These are phyloP conservation scores for Tothia fuscella DNA, from an alignment of 2,329 filamentous ascomycete species.

Conservation along the genomic window DNA sequence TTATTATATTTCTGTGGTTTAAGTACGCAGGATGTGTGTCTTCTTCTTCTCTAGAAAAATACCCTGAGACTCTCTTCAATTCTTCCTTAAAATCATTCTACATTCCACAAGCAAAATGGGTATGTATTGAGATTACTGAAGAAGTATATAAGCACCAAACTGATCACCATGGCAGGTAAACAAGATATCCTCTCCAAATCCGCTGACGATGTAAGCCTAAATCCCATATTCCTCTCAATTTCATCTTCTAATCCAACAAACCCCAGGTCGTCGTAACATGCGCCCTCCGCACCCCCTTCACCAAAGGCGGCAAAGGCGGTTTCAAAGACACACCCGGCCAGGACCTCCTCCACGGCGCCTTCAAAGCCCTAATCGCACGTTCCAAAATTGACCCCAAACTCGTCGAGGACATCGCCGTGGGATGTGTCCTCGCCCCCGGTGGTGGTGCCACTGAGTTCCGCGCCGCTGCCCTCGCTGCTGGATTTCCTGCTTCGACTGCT, in stretches of 20 bases:
- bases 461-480: conserved; percentile 78
- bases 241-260: background rate
- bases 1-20: no score
- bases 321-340: conserved; percentile 90
- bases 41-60: no score
- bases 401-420: conserved; percentile 88
- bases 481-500: conserved; percentile 76
- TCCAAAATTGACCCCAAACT: conserved; percentile 79
- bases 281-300: conserved; percentile 82
- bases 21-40: no score
- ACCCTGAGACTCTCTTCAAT: no score
- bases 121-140: no score
- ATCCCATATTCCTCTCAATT: background rate
- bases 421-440: conserved; percentile 80
- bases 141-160: no score
- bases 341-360: conserved; percentile 73
- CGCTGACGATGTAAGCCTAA: background rate
- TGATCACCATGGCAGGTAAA: no score
- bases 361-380: conserved; percentile 69
- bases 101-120: no score
- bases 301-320: conserved; percentile 81
- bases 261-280: conserved; percentile 70
- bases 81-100: no score
- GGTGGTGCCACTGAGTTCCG: conserved; percentile 96
- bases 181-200: background rate